Base-by-base conservation (phyloP, 2,329 filamentous ascomycete genomes). In the Sporothrix pseudoabietina region DNA sequence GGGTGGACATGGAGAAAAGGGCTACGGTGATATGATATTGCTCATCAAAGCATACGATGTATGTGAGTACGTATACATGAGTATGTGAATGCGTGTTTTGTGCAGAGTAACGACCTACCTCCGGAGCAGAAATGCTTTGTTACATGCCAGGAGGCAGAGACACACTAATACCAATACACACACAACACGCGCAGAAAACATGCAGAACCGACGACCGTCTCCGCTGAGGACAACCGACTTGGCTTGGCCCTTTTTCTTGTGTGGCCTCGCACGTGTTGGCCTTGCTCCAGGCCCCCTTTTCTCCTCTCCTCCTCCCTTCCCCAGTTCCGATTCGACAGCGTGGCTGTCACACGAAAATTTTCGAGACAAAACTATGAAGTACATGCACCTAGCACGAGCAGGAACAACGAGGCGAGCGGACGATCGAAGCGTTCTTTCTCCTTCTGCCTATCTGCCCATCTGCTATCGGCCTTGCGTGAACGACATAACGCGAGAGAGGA, bases 101-200 rank as follows among this genome's bases (percentile, higher is more conserved):
- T 22, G 57, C 35, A 32, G 19, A 39, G 26, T 49, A 22, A 26
- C 52, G 5, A 26, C 10, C 4, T 55, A 30, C 12, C 22, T 55
- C 22, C 14, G 26, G 57, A 61, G 26, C 32, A 19, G 10, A 16
- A 6, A 49, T 49, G 19, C 44, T 19, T 49, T 47, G 61, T 59
- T 59, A 35, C 39, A 47, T 66, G 39, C 61, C 61, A 47, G 61
- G 61, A 66, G 35, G 4, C 59, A 65, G 61, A 66, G 39, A 66
- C 61, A 47, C 39, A 65, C 61, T 47, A 30, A 44, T 22, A 66
- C 5, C 61, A 55, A 55, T 26, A 55, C 22, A 30, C 32, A 19
- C 30, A 30, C 55, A 65, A 65, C 39, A 47, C 39, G 61, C 61
- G 22, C 39, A 66, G 59, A 63, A 61, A 61, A 41, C 59, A 63